phyloP scores from a whole-genome alignment of 2,329 filamentous ascomycete genomes.

The Davidsoniella virescens region DNA sequence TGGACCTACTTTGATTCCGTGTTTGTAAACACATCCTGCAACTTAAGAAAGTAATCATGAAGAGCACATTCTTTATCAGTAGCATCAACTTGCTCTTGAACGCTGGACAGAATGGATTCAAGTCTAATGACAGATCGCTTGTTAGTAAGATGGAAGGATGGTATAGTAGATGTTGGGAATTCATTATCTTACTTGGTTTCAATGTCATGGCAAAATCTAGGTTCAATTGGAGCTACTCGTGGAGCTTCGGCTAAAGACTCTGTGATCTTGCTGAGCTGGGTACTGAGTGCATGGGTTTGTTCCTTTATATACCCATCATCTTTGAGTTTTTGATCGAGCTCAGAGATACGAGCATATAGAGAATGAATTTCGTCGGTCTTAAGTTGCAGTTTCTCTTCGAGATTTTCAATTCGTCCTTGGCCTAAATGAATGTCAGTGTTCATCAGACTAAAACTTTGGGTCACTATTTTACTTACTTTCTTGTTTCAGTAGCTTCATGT shows the following conservation, averaged over 20 bases:
- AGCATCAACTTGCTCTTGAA: conserved; percentile 3
- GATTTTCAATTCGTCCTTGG: not conserved
- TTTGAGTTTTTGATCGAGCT: conserved; percentile 5
- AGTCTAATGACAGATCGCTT: not conserved
- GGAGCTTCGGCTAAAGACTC: not conserved
- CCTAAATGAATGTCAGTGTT: conserved; percentile 3
- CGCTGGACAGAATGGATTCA: not conserved
- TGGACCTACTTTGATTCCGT: conserved; percentile 2
- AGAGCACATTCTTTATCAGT: not conserved
- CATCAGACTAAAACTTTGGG: not conserved
- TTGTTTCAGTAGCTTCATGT: not conserved
- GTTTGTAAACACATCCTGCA: conserved; percentile 1
- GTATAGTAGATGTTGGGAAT: not conserved
- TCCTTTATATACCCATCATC: not conserved
- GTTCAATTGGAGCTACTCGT: not conserved
- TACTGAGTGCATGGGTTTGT: conserved; percentile 1
- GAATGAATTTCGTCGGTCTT: conserved; percentile 2
- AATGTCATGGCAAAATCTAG: not conserved
- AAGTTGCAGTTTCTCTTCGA: conserved; percentile 1
- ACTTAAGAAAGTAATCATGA: conserved; percentile 3
- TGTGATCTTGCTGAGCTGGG: not conserved
- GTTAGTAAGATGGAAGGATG: not conserved
- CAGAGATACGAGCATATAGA: not conserved
- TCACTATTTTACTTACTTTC: conserved; percentile 1
- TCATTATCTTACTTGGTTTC: not conserved